Evolutionary conservation across 257 asterid genomes (phyloP), one percentile per base, ranked within the genome.

Genomic region (Ophiorrhiza pumila): DNA sequence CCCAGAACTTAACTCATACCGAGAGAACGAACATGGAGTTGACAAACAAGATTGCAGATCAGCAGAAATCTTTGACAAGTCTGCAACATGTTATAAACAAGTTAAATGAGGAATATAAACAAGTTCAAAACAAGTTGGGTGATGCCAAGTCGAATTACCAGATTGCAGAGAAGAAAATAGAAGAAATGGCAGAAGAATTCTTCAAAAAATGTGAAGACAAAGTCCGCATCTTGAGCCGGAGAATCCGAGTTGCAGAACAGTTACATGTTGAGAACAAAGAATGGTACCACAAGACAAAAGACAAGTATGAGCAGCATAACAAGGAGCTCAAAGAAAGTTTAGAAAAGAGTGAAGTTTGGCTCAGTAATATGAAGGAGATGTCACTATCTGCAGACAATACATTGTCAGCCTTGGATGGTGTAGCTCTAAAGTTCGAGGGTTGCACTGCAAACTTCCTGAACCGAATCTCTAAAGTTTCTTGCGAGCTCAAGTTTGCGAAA

Each of bases 241-340:
- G 98, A 65, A 94, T 94, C 65, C 80, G 86, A 7, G 96, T 94
- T 0, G 95, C 97, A 2, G 98, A 94, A 72, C 97, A 94, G 76
- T 75, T 91, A 50, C 98, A 94, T 42, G 80, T 80, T 1, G 98
- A 94, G 83, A 80, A 76, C 82, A 87, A 83, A 55, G 97, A 93
- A 7, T 89, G 90, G 89, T 88, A 76, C 76, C 57, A 71, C 42
- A 84, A 87, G 58, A 80, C 89, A 1, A 82, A 76, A 78, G 87
- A 84, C 10, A 27, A 39, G 0, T 80, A 53, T 3, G 87, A 80
- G 69, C 81, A 82, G 45, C 86, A 84, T 45, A 84, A 76, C 79
- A 77, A 62, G 56, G 91, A 83, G 10, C 81, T 87, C 29, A 84
- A 81, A 69, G 76, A 68, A n/a, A 58, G 72, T 52, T 37, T 62